Evolutionary conservation across 2,329 filamentous ascomycete genomes (phyloP).

Genomic region (Epichloe gansuensis): DNA sequence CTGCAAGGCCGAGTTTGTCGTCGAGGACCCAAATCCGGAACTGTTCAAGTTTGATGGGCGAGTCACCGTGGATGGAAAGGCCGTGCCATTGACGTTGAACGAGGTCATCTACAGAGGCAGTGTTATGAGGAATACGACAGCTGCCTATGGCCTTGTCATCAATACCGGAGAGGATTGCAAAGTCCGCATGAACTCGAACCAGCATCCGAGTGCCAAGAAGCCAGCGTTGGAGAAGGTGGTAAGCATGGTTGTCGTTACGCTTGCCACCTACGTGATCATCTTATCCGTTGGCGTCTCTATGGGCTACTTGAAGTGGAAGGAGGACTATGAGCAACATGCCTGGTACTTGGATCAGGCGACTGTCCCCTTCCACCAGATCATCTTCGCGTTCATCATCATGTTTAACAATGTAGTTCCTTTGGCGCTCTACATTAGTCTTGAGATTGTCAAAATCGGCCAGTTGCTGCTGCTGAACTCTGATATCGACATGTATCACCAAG

Average conservation of each 20-base stretch:
- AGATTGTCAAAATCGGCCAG: conserved; percentile 69
- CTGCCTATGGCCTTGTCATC: conserved; percentile 65
- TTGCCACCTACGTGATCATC: conserved; percentile 67
- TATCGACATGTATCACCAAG: conserved; percentile 81
- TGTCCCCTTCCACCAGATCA: conserved; percentile 69
- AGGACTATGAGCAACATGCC: conserved; percentile 50
- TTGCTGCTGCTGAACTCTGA: conserved; percentile 72
- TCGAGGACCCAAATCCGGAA: conserved; percentile 68
- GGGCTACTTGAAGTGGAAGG: conserved; percentile 69
- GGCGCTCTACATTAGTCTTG: conserved; percentile 81
- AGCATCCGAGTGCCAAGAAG: conserved; percentile 74
- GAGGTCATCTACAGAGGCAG: conserved; percentile 83
- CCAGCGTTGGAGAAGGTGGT: conserved; percentile 64
- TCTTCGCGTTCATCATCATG: conserved; percentile 88
- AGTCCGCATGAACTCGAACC: conserved; percentile 85
- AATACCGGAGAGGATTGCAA: conserved; percentile 89
- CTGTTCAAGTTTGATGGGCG: conserved; percentile 67
- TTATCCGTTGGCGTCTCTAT: conserved; percentile 73
- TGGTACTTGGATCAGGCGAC: conserved; percentile 65
- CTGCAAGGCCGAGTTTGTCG: conserved; percentile 50
- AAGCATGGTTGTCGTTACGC: conserved; percentile 70
- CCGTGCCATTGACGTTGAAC: conserved; percentile 60
- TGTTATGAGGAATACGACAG: conserved; percentile 66
- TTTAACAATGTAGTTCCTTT: conserved; percentile 94
- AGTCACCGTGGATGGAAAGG: conserved; percentile 45